A percentile compares a stretch with the other conserved stretches of the same genome.
These are phyloP conservation scores for Meira nashicola DNA, from an alignment of 1,284 basidiomycete species.

Conservation along the genomic window DNA sequence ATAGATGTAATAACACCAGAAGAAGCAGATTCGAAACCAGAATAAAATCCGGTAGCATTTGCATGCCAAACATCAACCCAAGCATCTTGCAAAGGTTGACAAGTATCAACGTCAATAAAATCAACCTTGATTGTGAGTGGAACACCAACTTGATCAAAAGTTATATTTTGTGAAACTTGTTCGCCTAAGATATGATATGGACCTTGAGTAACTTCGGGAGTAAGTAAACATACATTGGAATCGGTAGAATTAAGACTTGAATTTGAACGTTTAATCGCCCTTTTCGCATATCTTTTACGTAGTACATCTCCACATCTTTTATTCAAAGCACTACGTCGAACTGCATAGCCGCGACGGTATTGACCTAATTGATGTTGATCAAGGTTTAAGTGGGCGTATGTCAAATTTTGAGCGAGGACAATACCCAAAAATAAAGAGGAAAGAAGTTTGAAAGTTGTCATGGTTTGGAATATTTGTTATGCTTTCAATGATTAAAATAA, in stretches of 20 bases:
- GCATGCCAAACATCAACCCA: constrained; percentile 6
- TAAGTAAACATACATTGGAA: background rate
- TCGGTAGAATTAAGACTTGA: no score
- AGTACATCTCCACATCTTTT: background rate
- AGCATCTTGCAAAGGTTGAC: background rate
- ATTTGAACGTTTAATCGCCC: no score
- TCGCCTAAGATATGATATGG: constrained; percentile 2
- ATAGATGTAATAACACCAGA: background rate
- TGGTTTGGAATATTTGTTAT: no score
- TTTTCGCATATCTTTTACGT: no score
- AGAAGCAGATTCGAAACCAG: background rate
- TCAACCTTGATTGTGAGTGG: background rate
- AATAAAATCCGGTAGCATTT: constrained; percentile 1
- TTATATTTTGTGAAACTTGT: background rate
- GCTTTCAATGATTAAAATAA: no score
- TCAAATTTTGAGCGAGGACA: no score
- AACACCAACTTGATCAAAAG: background rate
- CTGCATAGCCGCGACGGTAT: background rate
- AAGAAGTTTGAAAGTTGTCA: no score
- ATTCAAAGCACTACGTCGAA: background rate
- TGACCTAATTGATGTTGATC: no score
- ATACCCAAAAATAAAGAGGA: no score
- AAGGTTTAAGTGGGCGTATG: no score
- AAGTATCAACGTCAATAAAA: background rate
- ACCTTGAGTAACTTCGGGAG: background rate